Evolutionary conservation across 192 early-diverging fungal genomes (phyloP).

Genomic region (Backusella luteola): DNA sequence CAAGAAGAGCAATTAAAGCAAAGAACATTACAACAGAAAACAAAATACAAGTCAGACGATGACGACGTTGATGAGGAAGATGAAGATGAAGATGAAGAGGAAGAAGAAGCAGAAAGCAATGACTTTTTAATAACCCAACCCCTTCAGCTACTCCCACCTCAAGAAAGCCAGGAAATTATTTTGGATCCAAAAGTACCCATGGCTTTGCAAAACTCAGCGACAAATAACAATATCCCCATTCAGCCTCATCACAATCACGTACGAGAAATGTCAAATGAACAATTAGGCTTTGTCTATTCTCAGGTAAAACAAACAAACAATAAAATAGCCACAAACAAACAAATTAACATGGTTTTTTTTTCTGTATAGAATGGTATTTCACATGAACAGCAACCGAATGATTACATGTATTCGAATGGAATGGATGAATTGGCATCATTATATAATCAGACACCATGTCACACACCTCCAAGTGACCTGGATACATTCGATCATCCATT

Average conservation of each 20-base stretch:
- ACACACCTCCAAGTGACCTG: background rate
- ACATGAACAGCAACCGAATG: background rate
- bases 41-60: background rate
- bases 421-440: background rate
- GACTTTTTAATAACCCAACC: background rate
- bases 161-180: background rate
- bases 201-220: background rate
- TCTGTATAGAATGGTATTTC: background rate
- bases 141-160: background rate
- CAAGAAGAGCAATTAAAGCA: background rate
- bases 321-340: background rate
- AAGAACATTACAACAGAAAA: background rate
- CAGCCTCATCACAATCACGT: background rate
- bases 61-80: background rate
- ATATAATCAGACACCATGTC: background rate
- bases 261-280: background rate
- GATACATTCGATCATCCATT: background rate
- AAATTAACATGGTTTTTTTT: background rate
- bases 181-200: background rate
- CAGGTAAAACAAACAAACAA: conserved; percentile 4
- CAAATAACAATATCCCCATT: no score
- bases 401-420: background rate
- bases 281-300: background rate
- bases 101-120: background rate
- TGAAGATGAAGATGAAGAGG: background rate